Evolutionary conservation across 768 basidiomycete genomes (phyloP).

Genomic region (Xerocomus brunneocitrinus): DNA sequence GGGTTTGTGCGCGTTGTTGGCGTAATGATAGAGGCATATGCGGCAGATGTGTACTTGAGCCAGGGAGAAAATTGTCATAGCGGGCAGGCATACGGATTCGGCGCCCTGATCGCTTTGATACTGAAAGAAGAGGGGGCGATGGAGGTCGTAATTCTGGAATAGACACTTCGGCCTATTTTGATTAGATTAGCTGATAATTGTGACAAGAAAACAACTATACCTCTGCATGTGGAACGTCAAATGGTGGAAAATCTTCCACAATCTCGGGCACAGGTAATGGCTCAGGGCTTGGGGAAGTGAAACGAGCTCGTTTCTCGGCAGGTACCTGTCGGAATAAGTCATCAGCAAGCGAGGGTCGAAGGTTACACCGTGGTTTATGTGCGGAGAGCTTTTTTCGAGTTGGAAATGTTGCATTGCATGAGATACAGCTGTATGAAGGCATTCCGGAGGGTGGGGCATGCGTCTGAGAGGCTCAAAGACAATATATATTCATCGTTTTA

Average conservation of each 20-base stretch:
- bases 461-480: too few species aligned
- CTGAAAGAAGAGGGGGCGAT: not conserved
- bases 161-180: too few species aligned
- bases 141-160: not conserved
- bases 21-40: not conserved
- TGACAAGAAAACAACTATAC: too few species aligned
- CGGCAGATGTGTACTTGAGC: not conserved
- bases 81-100: not conserved
- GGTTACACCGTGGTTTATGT: not conserved
- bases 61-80: not conserved
- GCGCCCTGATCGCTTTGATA: not conserved
- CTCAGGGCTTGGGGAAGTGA: not conserved
- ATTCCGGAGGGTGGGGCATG: not conserved
- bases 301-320: not conserved
- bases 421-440: not conserved
- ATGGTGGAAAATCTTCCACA: not conserved
- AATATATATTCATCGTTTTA: too few species aligned
- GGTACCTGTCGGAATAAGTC: not conserved
- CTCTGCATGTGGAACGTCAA: not conserved
- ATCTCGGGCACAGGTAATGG: too few species aligned
- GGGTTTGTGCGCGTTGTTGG: not conserved
- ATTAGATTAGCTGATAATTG: too few species aligned
- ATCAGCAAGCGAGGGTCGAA: not conserved
- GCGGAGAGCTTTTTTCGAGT: not conserved
- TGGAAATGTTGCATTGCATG: not conserved